Evolutionary conservation across 1,284 basidiomycete genomes (phyloP), one percentile per base, ranked within the genome.

Genomic region (Irpex sp.): DNA sequence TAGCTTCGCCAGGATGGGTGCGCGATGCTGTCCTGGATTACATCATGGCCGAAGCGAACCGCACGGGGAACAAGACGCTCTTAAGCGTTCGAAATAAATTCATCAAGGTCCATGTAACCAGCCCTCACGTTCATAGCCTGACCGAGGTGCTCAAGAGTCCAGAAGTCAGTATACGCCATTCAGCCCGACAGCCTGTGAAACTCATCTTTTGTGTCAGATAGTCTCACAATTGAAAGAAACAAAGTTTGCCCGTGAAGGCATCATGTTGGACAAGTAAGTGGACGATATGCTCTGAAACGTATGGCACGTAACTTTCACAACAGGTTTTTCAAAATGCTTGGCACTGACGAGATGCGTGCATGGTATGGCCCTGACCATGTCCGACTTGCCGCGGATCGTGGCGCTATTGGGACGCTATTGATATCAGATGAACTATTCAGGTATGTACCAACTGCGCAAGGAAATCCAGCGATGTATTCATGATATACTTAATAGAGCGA

Each of bases 361-460:
- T 99, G 97, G 97, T 99, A 99, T 75, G 97, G 97, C 0, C 95
- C 97, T 49, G 87, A 93, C 55, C 97, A 99, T 75, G 96, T 99
- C 61, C 81, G 86, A 58, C 82, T 98, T 15, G 97, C 97, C 4
- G 92, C 93, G 26, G 91, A 95, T 69, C 85, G 97, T 64, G 97
- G 95, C 1, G 97, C 97, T 0, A 90, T 99, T 60, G 95, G 96
- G 17, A 95, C 95, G 1, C 81, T 99, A 43, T 81, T 99, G 62
- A 98, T 99, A 61, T 97, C 95, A 8, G 97, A 99, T 72, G 92
- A 92, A 67, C 82, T 99, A 35, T 98, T 99, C 79, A 84, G 95
- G 93, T 90, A 69, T 61, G 79, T 69, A n/a, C 15, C 4, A 26
- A 19, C 21, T 55, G 53, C 13, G 31, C 26, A 26, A 26, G 26